Percentiles rank a stretch among this genome's conserved stretches.
These are phyloP conservation scores for Cordyceps javanica DNA, from an alignment of 2,329 filamentous ascomycete species.

Conservation along the genomic window DNA sequence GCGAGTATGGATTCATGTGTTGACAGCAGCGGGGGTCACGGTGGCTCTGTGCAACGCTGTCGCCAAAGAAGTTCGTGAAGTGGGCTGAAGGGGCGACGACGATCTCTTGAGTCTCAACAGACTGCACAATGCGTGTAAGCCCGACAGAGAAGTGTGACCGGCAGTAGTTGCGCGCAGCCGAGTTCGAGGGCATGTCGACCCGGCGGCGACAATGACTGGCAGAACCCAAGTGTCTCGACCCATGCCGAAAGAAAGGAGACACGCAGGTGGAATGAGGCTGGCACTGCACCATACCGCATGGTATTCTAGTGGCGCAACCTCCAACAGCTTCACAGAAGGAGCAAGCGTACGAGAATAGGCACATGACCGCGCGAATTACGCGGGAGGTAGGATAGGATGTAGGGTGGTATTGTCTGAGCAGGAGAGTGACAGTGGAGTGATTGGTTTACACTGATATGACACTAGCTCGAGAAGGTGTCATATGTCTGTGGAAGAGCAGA, in stretches of 20 bases:
- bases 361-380: conserved; percentile 7
- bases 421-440: conserved; percentile 4
- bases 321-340: neutral
- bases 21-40: conserved; percentile 74
- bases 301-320: neutral
- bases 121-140: too few relatives aligned
- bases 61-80: conserved; percentile 44
- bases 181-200: neutral
- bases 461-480: neutral
- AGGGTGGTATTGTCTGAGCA: neutral
- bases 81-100: conserved; percentile 25
- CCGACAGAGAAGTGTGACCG: neutral
- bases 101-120: too few relatives aligned
- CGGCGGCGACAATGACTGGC: neutral
- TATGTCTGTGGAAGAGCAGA: neutral
- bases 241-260: neutral
- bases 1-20: conserved; percentile 91
- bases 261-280: neutral
- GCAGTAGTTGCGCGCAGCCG: neutral
- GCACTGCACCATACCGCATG: neutral
- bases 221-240: neutral
- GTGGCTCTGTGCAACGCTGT: conserved; percentile 73
- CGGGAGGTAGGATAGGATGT: neutral
- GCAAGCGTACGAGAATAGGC: neutral
- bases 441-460: neutral